Evolutionary conservation across 106 monocot species (phyloP), one percentile per base, ranked within the genome.

Genomic region (Dendrobium chrysotoxum): DNA sequence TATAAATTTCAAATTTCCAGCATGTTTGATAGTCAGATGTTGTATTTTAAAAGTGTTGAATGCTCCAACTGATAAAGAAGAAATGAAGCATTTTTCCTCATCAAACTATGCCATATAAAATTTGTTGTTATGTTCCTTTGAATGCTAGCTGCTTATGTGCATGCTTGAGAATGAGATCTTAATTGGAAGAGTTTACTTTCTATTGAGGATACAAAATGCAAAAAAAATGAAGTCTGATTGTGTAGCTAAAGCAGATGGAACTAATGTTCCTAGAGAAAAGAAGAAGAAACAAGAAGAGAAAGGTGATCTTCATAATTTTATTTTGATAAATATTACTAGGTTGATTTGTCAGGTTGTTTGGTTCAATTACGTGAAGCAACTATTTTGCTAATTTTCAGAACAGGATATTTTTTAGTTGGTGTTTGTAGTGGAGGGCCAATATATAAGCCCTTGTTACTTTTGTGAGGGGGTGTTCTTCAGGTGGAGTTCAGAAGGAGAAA

Each of bases 251-350:
- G 94, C 80, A 17, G 98, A 98, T 82, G 98, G 98, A 44, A 86
- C 91, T 15, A 89, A 79, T 84, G 90, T 81, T 81, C 88, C 90
- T 28, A 92, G 83, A 83, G 97, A 94, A 53, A 98, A 98, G 87
- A 95, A 89, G 86, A 98, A 95, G 85, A 92, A 82, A 53, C 90
- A 95, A 90, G 92, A 97, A 86, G 98, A 98, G 74, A 98, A 98
- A 92, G 94, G 98, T 92, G 21, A 80, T 68, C 50, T 76, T 46
- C 44, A 20, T 28, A 58, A 58, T 20, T n/a, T 58, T 58, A 21
- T 68, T 68, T 11, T 68, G 68, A 61, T 68, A n/a, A 68, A 31
- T 68, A 13, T 68, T 9, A 68, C n/a, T 31, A 31, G 12, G 13
- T 68, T 68, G 30, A 55, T 55, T 55, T 55, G 16, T 12, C 55